Conservation (phyloP, 805 yeast species). For the Zygoascus bituminiphila region DNA sequence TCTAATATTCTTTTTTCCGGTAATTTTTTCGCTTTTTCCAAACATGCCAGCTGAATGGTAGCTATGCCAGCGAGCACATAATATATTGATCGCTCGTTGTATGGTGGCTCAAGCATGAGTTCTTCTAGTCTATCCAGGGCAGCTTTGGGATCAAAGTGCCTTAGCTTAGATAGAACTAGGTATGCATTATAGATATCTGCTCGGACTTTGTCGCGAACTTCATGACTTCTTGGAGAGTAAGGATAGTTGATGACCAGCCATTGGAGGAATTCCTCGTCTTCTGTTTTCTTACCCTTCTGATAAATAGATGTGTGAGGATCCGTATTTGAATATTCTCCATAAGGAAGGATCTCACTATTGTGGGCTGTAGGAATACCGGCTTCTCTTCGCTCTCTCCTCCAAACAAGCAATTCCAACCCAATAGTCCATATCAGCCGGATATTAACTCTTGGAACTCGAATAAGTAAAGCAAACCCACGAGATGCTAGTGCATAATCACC, state of each 20-base stretch:
- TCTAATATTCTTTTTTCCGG: neutral
- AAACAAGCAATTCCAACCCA: constrained; percentile 17
- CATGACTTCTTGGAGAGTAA: neutral
- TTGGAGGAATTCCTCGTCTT: constrained; percentile 19
- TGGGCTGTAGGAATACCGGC: constrained; percentile 1
- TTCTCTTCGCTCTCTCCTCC: constrained; percentile 13
- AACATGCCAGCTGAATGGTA: constrained; percentile 12
- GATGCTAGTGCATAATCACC: constrained; percentile 13
- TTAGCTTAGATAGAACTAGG: constrained; percentile 12
- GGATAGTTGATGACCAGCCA: constrained; percentile 21
- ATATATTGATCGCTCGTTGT: constrained; percentile 16
- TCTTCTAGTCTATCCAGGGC: constrained; percentile 18
- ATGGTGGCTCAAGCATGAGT: constrained; percentile 15
- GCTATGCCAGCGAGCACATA: constrained; percentile 18
- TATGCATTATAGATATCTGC: constrained; percentile 13
- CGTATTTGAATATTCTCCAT: neutral
- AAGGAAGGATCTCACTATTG: neutral
- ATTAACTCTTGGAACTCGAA: constrained; percentile 12
- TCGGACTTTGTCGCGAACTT: neutral
- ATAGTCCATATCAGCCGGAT: constrained; percentile 17
- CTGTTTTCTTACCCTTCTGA: neutral
- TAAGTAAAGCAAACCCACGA: constrained; percentile 15
- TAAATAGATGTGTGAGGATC: constrained; percentile 10
- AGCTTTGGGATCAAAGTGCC: constrained; percentile 11
- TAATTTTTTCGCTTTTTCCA: neutral